Base-by-base conservation (phyloP, 164 flowering plant species). In the Macadamia integrifolia region DNA sequence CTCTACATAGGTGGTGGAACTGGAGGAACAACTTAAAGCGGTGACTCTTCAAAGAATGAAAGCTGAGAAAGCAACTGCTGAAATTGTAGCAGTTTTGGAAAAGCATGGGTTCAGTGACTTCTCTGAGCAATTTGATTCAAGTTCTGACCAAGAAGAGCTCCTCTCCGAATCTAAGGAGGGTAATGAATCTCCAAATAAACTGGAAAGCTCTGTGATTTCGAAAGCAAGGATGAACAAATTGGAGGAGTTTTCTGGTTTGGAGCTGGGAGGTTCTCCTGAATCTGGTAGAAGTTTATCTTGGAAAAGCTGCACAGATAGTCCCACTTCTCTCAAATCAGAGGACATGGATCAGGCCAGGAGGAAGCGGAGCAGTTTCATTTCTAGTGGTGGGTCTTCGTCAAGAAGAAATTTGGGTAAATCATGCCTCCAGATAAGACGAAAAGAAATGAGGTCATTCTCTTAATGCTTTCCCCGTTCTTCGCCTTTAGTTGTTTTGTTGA, bases 41-140 rank as follows among this genome's bases (percentile, higher is more conserved):
- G 92, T 85, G 56, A 77, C 88, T 70, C 76, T 84, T 40, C 92
- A 90, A 65, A 85, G 91, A 71, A 86, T 80, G 82, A 88, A 80
- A 68, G 93, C 97, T 56, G 96, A 91, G 79, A 84, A 83, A 76
- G 91, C 96, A 61, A 79, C 97, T 49, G 83, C 69, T 46, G 92
- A 83, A 78, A 88, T 93, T 77, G 87, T 91, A 70, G 83, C 91
- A 31, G 81, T 91, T 66, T 74, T 91, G 72, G 89, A 86, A 70
- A 81, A 69, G 65, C 77, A 79, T 75, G 92, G 89, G 40, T 50
- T 83, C 15, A 75, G 78, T 80, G 93, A 93, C 23, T 48, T 74
- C 52, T 83, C 85, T n/a, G 91, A 87, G 68, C 71, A 66, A 69
- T 80, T 70, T 72, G 84, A 87, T 75, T 88, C 89, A 5, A 72